phyloP scores from a whole-genome alignment of 306 rosid species.

The Vigna unguiculata region DNA sequence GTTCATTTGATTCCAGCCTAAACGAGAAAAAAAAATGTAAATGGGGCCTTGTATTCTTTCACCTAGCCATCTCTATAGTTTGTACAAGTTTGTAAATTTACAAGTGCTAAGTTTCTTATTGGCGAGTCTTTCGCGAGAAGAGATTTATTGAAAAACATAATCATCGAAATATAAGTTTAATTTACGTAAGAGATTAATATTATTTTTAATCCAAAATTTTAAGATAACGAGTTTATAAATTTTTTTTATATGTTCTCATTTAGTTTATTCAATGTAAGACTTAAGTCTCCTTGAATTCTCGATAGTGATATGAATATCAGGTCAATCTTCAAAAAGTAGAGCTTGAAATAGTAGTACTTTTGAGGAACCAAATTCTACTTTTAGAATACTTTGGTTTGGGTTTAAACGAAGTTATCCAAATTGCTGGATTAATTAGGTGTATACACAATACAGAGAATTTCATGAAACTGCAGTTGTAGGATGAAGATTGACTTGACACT shows the following conservation, averaged over 20 bases:
- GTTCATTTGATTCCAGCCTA: background rate
- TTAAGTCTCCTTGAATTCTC: no score
- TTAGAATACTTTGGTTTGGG: background rate
- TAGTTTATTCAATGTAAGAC: no score
- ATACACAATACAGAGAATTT: background rate
- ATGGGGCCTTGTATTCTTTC: background rate
- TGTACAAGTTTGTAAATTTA: background rate
- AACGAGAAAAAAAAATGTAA: background rate
- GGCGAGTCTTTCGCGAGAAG: no score
- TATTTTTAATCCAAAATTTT: no score
- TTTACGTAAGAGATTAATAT: no score
- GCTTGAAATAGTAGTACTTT: background rate
- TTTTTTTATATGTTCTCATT: no score
- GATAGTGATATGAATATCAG: no score
- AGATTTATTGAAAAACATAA: no score
- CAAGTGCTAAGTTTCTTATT: background rate
- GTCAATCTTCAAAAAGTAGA: constrained; percentile 1
- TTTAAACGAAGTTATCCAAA: background rate
- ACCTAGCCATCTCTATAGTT: background rate
- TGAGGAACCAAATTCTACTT: background rate
- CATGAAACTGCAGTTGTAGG: constrained; percentile 35
- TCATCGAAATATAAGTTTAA: no score
- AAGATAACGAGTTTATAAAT: no score
- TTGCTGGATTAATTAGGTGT: constrained; percentile 10
- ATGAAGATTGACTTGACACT: constrained; percentile 12